Conservation (phyloP, 23 red algal genomes). For the Cyanidiococcus yangmingshanensis region DNA sequence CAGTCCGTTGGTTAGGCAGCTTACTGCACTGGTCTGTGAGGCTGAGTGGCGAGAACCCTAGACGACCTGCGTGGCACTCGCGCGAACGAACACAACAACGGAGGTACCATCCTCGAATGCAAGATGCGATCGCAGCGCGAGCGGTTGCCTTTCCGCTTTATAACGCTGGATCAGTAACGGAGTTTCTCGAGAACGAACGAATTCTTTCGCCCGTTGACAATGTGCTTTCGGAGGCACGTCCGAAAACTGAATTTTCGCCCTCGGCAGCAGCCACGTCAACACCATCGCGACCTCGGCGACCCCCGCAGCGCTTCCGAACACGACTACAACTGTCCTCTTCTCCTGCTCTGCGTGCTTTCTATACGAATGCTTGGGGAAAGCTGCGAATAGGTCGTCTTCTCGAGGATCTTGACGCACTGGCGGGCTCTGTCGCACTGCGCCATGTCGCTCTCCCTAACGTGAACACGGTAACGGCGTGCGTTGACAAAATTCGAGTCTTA, state of each 20-base stretch:
- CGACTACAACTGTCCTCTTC: conserved; percentile 21
- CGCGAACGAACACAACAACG: no score
- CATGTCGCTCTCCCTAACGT: conserved; percentile 19
- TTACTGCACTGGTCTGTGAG: no score
- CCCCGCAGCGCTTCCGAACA: background rate
- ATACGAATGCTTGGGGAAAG: conserved; percentile 19
- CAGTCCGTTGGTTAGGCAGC: no score
- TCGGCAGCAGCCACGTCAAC: background rate
- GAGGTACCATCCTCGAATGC: background rate
- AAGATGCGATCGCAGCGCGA: conserved; percentile 2
- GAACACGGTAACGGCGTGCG: conserved; percentile 24
- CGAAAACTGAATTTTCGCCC: background rate
- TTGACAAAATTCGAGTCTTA: conserved; percentile 25
- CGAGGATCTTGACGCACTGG: conserved; percentile 29
- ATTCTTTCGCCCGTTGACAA: background rate
- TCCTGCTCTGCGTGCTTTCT: conserved; percentile 21
- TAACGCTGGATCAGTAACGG: background rate
- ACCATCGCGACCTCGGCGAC: background rate
- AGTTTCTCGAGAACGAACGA: conserved; percentile 7
- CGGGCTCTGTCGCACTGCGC: conserved; percentile 15
- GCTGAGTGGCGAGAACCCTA: no score
- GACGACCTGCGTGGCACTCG: no score
- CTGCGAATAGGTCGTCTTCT: conserved; percentile 22
- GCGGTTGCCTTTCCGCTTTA: conserved; percentile 16
- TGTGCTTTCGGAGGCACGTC: background rate